A percentile compares a stretch with the other conserved stretches of the same genome.
Evolutionary conservation across 169 alveolate species (phyloP).

Genomic region (Cryptosporidium baileyi): DNA sequence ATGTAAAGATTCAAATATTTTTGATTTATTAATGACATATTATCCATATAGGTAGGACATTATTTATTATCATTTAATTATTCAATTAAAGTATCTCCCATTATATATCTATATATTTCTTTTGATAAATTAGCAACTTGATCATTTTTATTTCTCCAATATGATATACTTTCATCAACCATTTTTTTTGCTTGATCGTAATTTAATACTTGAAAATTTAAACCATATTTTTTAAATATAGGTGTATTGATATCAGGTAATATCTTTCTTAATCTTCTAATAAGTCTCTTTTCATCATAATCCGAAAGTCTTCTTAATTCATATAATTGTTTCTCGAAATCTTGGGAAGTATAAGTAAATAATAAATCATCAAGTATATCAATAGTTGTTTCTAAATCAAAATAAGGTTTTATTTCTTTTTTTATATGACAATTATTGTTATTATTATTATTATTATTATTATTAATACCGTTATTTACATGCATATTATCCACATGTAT

Average conservation of each 20-base stretch:
- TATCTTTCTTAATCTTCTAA: constrained; percentile 17
- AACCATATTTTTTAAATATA: constrained; percentile 8
- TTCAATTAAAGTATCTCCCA: constrained; percentile 49
- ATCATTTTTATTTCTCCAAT: constrained; percentile 30
- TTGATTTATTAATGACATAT: constrained; percentile 6
- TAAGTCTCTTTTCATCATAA: constrained; percentile 41
- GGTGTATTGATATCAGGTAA: constrained; percentile 24
- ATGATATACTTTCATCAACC: constrained; percentile 41
- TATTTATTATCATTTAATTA: neutral
- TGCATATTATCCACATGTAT: neutral
- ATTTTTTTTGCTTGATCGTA: constrained; percentile 21
- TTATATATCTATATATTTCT: constrained; percentile 40
- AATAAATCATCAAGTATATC: constrained; percentile 31
- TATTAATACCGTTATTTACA: neutral
- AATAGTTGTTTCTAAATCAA: constrained; percentile 50
- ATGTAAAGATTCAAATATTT: neutral
- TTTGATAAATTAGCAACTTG: constrained; percentile 29
- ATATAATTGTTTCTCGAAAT: constrained; percentile 27
- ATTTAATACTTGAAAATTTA: neutral
- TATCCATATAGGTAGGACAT: constrained; percentile 61
- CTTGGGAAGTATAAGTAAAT: constrained; percentile 18
- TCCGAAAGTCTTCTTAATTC: constrained; percentile 37
- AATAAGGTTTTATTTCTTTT: constrained; percentile 10
- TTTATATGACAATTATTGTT: neutral
- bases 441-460: neutral